Base-by-base conservation (phyloP, 176 grass and related monocot species). In the Puccinellia tenuiflora region DNA sequence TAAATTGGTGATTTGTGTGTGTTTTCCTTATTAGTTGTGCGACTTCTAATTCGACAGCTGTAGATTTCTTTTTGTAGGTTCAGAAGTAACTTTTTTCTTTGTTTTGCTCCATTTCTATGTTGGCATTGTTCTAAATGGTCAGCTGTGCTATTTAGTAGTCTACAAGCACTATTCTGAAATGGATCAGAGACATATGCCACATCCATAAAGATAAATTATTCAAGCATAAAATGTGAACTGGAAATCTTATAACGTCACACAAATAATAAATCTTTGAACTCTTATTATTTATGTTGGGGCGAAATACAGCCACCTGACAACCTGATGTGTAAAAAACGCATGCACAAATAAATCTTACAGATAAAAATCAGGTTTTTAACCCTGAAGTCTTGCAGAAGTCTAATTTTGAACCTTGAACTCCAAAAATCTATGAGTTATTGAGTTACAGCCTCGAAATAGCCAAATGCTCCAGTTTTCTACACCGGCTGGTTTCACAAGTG, bases 31-130 rank as follows among this genome's bases (percentile, higher is more conserved):
- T 64, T 75, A 63, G 33, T 26, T 65, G 43, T 38, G 31, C 3
- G 14, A 24, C 8, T 25, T 86, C 16, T 12, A 25, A 33, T 80
- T 83, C 71, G 37, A 68, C 26, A 60, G 31, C 75, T 18, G 6
- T 20, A 79, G 47, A 79, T 71, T 60, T 71, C 20, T 61, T 16
- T 59, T 13, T 40, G 68, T 46, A 57, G 79, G 15, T 78, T 55
- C 9, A 70, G 54, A 55, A 85, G 13, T 7, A 64, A 47, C 20
- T 79, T 69, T 50, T 16, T 75, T 62, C 30, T 56, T 38, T 76
- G 22, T 21, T 83, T 74, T 42, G 73, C 47, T 81, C 48, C 31
- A 65, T 35, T 80, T 22, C 25, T n/a, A 57, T 61, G 75, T 78
- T 26, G n/a, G 16, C 46, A 31, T 64, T 79, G 5, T 79, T 62